Conservation (phyloP, 768 basidiomycete species). For the Tephrocybe sp. region DNA sequence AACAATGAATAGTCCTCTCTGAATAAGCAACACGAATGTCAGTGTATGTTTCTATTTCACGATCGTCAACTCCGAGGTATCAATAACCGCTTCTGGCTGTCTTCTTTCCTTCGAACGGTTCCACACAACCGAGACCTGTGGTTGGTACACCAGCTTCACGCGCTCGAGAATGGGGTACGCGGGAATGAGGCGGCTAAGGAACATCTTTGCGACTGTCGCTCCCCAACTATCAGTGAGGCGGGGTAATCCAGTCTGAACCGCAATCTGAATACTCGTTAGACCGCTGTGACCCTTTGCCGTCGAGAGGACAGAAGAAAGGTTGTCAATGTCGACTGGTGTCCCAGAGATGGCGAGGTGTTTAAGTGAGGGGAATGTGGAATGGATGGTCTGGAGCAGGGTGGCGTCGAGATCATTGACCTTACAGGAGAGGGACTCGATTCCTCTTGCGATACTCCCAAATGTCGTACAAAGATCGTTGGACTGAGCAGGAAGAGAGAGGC, state of each 20-base stretch:
- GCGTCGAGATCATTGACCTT: conserved; percentile 11
- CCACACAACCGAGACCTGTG: conserved; percentile 16
- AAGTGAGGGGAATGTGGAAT: conserved; percentile 14
- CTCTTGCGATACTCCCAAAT: conserved; percentile 5
- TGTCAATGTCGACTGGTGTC: conserved; percentile 14
- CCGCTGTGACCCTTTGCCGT: conserved; percentile 4
- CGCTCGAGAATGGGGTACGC: conserved; percentile 14
- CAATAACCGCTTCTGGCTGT: neutral
- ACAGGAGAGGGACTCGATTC: conserved; percentile 14
- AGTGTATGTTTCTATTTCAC: conserved; percentile 10
- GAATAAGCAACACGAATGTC: too few species aligned
- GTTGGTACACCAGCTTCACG: conserved; percentile 16
- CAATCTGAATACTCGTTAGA: conserved; percentile 13
- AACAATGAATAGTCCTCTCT: too few species aligned
- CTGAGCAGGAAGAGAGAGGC: conserved; percentile 13
- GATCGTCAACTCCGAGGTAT: conserved; percentile 11
- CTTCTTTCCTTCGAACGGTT: conserved; percentile 1
- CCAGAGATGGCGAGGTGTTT: conserved; percentile 17
- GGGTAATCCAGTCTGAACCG: conserved; percentile 11
- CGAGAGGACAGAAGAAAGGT: conserved; percentile 10
- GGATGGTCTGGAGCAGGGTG: conserved; percentile 13
- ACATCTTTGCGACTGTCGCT: conserved; percentile 11
- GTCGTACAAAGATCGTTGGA: conserved; percentile 10
- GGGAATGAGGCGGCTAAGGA: conserved; percentile 9
- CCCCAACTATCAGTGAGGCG: conserved; percentile 16